Conservation (phyloP, 2,329 filamentous ascomycete genomes). For the Botrytis fragariae region DNA sequence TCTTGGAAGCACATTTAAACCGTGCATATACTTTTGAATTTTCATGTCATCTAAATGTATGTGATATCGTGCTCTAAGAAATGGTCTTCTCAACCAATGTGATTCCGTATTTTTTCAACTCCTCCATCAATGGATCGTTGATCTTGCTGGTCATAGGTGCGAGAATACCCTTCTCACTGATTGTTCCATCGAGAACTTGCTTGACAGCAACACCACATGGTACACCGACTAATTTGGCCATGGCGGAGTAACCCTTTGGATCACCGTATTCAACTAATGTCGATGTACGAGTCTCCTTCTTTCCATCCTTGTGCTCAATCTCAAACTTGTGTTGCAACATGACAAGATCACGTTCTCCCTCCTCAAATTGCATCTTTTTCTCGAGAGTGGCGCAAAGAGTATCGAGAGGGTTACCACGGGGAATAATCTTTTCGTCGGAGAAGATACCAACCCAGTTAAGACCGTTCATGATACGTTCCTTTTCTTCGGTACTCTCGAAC, state of each 20-base stretch:
- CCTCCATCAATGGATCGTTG: constrained; percentile 70
- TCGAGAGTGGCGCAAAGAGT: constrained; percentile 88
- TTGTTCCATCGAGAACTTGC: constrained; percentile 72
- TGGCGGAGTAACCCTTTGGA: constrained; percentile 73
- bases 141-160: constrained; percentile 74
- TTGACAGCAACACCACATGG: constrained; percentile 73
- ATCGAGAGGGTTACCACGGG: constrained; percentile 78
- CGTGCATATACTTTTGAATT: constrained; percentile 3
- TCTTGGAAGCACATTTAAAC: neutral
- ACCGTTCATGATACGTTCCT: constrained; percentile 66
- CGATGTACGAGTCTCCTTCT: constrained; percentile 71
- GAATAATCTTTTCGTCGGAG: constrained; percentile 65
- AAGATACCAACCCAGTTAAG: constrained; percentile 72
- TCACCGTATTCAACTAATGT: constrained; percentile 83
- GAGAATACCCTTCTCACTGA: constrained; percentile 69
- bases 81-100: constrained; percentile 67
- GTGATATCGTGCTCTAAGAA: constrained; percentile 28
- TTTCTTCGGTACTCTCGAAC: constrained; percentile 67
- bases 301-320: constrained; percentile 79
- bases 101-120: constrained; percentile 74
- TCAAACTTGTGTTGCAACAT: constrained; percentile 79
- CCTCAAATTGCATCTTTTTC: constrained; percentile 85
- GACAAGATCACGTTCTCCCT: constrained; percentile 81
- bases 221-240: constrained; percentile 79
- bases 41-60: constrained; percentile 1